Conservation (phyloP, 179 eudicot genomes). For the Heliamphora pulchella region DNA sequence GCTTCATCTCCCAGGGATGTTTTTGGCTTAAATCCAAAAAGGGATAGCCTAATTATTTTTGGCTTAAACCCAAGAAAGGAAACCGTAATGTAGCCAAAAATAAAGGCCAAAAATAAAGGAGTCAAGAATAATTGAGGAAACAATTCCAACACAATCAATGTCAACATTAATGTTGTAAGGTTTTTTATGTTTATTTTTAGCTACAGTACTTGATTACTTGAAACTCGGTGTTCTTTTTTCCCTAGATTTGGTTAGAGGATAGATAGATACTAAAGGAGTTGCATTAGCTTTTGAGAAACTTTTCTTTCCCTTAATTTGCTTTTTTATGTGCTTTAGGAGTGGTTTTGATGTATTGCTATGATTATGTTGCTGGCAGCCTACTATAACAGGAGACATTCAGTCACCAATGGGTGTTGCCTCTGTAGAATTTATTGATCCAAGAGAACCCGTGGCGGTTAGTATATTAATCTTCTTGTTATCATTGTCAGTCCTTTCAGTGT, state of each 20-base stretch:
- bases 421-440: slow-evolving; percentile 87
- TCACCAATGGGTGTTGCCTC: slow-evolving; percentile 79
- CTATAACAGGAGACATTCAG: slow-evolving; percentile 69
- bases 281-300: neutral
- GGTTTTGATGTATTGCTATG: neutral
- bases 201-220: neutral
- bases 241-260: too few relatives aligned
- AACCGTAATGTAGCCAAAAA: too few relatives aligned
- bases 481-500: neutral
- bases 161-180: neutral
- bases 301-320: neutral
- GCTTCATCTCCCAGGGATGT: too few relatives aligned
- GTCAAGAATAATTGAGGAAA: too few relatives aligned
- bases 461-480: slow-evolving; percentile 11
- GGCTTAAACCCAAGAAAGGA: too few relatives aligned
- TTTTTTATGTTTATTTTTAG: neutral
- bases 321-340: neutral
- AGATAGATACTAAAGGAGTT: too few relatives aligned
- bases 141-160: too few relatives aligned
- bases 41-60: too few relatives aligned
- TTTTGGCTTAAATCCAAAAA: too few relatives aligned
- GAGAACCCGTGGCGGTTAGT: slow-evolving; percentile 89
- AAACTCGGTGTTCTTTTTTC: neutral
- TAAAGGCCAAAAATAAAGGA: too few relatives aligned
- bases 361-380: slow-evolving; percentile 48